Conservation (phyloP, 352 stramenopile species). For the Globisporangium emineosum region DNA sequence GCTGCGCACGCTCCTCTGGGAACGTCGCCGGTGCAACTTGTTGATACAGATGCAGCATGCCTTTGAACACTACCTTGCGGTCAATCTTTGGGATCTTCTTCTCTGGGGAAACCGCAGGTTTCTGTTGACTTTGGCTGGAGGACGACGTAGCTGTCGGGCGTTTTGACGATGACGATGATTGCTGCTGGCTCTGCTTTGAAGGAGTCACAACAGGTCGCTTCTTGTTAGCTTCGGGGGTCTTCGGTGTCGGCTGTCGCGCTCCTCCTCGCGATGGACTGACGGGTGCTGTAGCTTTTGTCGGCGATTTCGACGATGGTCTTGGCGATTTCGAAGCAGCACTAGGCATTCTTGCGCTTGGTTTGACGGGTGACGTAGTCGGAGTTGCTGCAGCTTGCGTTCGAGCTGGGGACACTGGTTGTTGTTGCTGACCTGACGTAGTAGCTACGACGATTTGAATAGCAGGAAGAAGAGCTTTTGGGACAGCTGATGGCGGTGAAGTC, state of each 20-base stretch:
- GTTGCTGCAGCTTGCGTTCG: constrained; percentile 8
- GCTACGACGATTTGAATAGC: background rate
- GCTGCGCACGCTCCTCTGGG: constrained; percentile 39
- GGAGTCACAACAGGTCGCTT: constrained; percentile 2
- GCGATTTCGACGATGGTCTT: background rate
- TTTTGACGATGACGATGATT: background rate
- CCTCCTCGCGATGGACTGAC: constrained; percentile 1
- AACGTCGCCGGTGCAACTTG: constrained; percentile 33
- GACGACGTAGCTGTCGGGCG: constrained; percentile 5
- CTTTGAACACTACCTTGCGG: constrained; percentile 28
- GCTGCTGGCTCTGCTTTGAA: constrained; percentile 3
- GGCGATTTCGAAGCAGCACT: constrained; percentile 3
- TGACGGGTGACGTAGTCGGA: constrained; percentile 11
- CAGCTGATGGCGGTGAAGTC: constrained; percentile 3
- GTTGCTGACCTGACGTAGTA: background rate
- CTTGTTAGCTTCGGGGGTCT: constrained; percentile 10
- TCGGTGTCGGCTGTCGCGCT: constrained; percentile 5
- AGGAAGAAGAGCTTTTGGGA: background rate
- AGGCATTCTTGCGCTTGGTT: background rate
- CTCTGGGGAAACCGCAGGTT: background rate
- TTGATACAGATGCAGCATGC: constrained; percentile 36
- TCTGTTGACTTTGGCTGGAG: background rate
- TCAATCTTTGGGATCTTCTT: constrained; percentile 19
- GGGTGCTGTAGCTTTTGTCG: constrained; percentile 7
- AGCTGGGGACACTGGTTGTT: background rate